Base-by-base conservation (phyloP, 2,329 filamentous ascomycete species). In the Apiospora kogelbergensis region DNA sequence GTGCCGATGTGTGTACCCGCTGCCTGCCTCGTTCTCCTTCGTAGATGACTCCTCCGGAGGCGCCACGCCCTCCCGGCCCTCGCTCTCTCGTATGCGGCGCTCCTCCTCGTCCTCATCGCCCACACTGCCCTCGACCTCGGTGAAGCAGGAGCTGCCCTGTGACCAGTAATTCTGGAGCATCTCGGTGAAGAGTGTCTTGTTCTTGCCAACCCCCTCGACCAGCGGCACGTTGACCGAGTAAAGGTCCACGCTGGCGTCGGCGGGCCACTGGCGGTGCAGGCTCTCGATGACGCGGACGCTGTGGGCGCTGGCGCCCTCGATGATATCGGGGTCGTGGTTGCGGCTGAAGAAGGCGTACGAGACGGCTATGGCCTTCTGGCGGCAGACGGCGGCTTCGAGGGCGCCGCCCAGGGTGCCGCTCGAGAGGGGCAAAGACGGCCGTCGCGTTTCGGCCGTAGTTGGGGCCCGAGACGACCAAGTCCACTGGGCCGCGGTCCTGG, bases 141-240 rank as follows among this genome's bases (percentile, higher is more conserved):
- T 86, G 80, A 98, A 98, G 77, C 94, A 97, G 69, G 92, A 93
- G 20, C 53, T 60, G 5, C 92, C 93, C n/a, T 87, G 85, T 24
- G 84, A 85, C 96, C 96, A 99, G 77, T 91, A 90, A 79, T 98
- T 99, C 81, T 97, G 93, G 76, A 98, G 82, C 86, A 98, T 92
- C 71, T 89, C 84, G 2, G 96, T 95, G 82, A 90, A 97, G n/a
- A 96, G 76, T 4, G 95, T 89, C 81, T 93, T 94, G 67, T 87
- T 86, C 22, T 83, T 78, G 73, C 91, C 91, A 0, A 98, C 89
- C 7, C 90, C 91, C 70, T 93, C 90, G 17, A 96, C 86, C 13
- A 98, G 84, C 24, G 96, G 95, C 10, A 98, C 91, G 77, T 98
- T 98, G 74, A 98, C 90, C 64, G 88, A 92, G 80, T 97, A 98